Evolutionary conservation across 768 basidiomycete species (phyloP), one percentile per base, ranked within the genome.

Genomic region (Mycena crocata): DNA sequence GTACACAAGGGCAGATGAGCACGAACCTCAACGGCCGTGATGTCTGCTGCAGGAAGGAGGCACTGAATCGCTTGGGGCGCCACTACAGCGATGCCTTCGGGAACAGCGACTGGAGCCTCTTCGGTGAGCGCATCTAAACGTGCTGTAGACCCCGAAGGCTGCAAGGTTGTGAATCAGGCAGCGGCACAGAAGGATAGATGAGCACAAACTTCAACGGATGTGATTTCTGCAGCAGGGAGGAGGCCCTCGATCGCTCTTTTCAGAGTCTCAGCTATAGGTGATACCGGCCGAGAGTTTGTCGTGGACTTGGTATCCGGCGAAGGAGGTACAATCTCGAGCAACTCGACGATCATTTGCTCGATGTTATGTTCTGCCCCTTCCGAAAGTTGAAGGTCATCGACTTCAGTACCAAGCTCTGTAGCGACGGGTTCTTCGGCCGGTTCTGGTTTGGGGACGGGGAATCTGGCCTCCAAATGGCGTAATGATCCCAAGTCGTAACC

Each of bases 401-500:
- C 1, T 34, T 39, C 19, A 21, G n/a, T 42, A 35, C 21, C 32
- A 21, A 21, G 1, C 19, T 44, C 39, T 24, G 28, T 32, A 10
- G 42, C 30, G 42, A 26, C 31, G 39, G 32, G 34, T 32, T 28
- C 26, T 56, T 56, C 54, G 13, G 24, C 34, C 26, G 57, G 44
- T 12, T 58, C 45, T 1, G 34, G 40, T 35, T 5, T 15, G 32
- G 51, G 46, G 3, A 62, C 60, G n/a, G 57, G 66, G 48, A 62
- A 57, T 17, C 59, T 63, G 14, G 64, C 58, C 48, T 40, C 54
- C 37, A 69, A 39, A 2, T 24, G 39, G n/a, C 37, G 14, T 64
- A 69, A 42, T 2, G 64, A 57, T 1, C 32, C 64, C 50, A 62
- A 24, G 37, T 69, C 68, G 64, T 46, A 69, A 28, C 68, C 58